phyloP scores from a whole-genome alignment of 2,329 filamentous ascomycete genomes.

The Scolecobasidium constrictum region DNA sequence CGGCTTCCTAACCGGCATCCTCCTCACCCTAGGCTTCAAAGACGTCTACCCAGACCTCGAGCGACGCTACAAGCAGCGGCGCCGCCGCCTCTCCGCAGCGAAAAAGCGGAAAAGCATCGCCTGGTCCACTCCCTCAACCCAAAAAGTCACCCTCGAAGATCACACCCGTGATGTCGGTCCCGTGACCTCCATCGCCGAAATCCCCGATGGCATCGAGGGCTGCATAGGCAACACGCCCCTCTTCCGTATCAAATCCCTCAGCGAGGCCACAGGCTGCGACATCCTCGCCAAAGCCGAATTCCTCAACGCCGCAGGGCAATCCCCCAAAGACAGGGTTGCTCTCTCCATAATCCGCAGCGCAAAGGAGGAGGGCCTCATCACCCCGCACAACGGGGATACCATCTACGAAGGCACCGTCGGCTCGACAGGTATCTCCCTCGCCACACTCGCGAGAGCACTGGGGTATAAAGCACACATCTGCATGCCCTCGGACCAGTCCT shows the following conservation, averaged over 20 bases:
- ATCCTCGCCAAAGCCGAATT: constrained; percentile 95
- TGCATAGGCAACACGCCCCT: constrained; percentile 91
- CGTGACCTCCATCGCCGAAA: background rate
- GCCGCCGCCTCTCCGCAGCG: constrained; percentile 13
- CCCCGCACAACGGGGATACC: constrained; percentile 74
- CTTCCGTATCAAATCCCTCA: constrained; percentile 74
- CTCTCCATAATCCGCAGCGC: constrained; percentile 75
- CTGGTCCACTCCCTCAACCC: too few relatives aligned
- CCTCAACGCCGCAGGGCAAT: constrained; percentile 86
- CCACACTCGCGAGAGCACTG: constrained; percentile 73
- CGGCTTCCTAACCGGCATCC: constrained; percentile 67
- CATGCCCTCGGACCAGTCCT: constrained; percentile 87
- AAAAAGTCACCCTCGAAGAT: constrained; percentile 6
- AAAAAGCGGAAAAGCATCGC: background rate
- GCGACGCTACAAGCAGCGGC: constrained; percentile 41
- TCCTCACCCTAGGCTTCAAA: constrained; percentile 67
- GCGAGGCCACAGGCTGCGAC: constrained; percentile 73
- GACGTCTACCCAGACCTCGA: constrained; percentile 70
- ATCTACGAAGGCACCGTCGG: constrained; percentile 97
- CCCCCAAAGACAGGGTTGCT: constrained; percentile 90
- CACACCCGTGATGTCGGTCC: background rate
- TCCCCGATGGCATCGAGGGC: constrained; percentile 69
- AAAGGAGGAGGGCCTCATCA: constrained; percentile 65
- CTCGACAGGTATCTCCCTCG: constrained; percentile 85
- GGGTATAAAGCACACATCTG: constrained; percentile 93